phyloP scores from a whole-genome alignment of 2,329 filamentous ascomycete species.

The Aspergillus tanneri region DNA sequence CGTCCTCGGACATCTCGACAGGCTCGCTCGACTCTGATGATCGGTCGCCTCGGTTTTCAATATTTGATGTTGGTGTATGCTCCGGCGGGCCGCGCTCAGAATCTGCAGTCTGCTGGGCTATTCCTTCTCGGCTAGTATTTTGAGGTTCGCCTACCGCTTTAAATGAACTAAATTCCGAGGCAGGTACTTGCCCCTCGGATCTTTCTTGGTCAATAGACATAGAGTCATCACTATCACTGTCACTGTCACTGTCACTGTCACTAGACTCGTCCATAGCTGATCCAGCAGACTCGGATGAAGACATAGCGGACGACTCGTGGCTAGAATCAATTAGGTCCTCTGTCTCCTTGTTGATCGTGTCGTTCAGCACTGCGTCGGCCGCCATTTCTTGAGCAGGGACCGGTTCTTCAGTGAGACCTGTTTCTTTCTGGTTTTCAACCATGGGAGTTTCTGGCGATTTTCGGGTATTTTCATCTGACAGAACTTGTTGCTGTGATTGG shows the following conservation, averaged over 20 bases:
- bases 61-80: conserved; percentile 4
- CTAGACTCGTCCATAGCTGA: conserved; percentile 43
- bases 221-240: conserved; percentile 21
- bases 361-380: neutral
- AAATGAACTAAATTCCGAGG: neutral
- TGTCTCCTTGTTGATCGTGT: neutral
- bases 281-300: conserved; percentile 30
- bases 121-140: conserved; percentile 9
- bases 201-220: conserved; percentile 17
- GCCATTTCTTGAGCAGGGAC: neutral
- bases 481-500: neutral
- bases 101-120: neutral
- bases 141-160: neutral
- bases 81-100: conserved; percentile 12
- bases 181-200: conserved; percentile 5
- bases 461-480: neutral
- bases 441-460: neutral
- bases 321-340: conserved; percentile 6
- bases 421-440: conserved; percentile 2
- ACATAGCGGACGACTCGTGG: conserved; percentile 20
- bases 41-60: conserved; percentile 6
- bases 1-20: conserved; percentile 13
- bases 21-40: conserved; percentile 6
- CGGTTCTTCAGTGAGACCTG: neutral
- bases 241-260: conserved; percentile 28